phyloP scores from a whole-genome alignment of 2,329 filamentous ascomycete genomes.

The Phaeosphaeriaceae sp. region DNA sequence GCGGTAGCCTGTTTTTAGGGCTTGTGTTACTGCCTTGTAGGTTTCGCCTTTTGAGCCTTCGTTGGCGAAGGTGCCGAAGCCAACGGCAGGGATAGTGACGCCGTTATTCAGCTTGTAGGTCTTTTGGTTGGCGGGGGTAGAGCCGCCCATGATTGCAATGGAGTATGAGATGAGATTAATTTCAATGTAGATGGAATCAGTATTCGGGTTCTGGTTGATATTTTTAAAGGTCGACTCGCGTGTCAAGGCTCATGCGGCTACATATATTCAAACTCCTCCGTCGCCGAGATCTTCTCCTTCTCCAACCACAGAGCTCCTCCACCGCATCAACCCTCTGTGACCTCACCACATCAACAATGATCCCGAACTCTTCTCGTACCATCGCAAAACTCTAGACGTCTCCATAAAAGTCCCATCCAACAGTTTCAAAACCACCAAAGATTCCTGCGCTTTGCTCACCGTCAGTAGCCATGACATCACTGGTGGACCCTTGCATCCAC shows the following conservation, averaged over 20 bases:
- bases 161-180: neutral
- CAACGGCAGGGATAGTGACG: slow-evolving; percentile 70
- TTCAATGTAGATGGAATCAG: slow-evolving; percentile 7
- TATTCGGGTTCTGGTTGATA: slow-evolving; percentile 2
- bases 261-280: slow-evolving; percentile 15
- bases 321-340: slow-evolving; percentile 13
- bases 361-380: slow-evolving; percentile 30
- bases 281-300: slow-evolving; percentile 20
- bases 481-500: slow-evolving; percentile 35
- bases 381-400: slow-evolving; percentile 22
- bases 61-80: slow-evolving; percentile 75
- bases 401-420: slow-evolving; percentile 36
- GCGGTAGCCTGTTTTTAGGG: slow-evolving; percentile 65
- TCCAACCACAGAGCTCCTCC: slow-evolving; percentile 8
- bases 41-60: slow-evolving; percentile 66
- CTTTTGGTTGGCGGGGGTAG: slow-evolving; percentile 42
- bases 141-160: slow-evolving; percentile 27
- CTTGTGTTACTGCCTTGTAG: slow-evolving; percentile 63
- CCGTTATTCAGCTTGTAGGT: slow-evolving; percentile 63
- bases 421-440: slow-evolving; percentile 30
- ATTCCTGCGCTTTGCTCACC: slow-evolving; percentile 14
- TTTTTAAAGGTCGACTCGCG: slow-evolving; percentile 1
- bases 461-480: slow-evolving; percentile 35
- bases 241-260: slow-evolving; percentile 13
- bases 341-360: slow-evolving; percentile 13